These are phyloP conservation scores for Leishmania turanica DNA, from an alignment of 208 protist genomes.

Conservation along the genomic window DNA sequence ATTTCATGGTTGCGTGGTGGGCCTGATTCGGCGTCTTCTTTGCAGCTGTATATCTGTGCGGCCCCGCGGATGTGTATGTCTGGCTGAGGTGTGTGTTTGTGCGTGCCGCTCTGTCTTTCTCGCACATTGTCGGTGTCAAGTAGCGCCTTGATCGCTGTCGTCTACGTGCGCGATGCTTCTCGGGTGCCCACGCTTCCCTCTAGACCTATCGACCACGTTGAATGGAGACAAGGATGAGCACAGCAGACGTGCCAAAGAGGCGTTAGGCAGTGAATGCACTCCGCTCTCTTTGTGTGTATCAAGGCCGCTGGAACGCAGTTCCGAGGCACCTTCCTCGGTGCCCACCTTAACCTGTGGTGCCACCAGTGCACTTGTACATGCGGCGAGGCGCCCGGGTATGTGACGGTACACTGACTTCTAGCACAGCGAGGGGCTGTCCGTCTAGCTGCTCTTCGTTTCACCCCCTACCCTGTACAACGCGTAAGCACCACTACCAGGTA, in stretches of 20 bases:
- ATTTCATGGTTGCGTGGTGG: neutral
- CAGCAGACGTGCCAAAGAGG: neutral
- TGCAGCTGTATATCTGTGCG: neutral
- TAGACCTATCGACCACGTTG: neutral
- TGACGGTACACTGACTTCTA: neutral
- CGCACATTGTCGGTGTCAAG: neutral
- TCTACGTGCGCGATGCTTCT: neutral
- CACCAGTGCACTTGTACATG: neutral
- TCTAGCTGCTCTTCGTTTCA: neutral
- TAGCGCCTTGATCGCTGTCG: neutral
- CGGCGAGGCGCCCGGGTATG: neutral
- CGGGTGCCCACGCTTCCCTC: neutral
- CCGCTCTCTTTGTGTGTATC: neutral
- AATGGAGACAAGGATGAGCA: neutral
- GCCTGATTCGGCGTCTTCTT: neutral
- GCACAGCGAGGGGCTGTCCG: neutral
- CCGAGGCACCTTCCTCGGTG: neutral
- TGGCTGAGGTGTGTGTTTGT: neutral
- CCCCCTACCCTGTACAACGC: neutral
- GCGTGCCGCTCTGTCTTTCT: neutral
- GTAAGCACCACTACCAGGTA: neutral
- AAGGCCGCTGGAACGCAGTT: neutral
- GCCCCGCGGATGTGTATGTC: neutral
- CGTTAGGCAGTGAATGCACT: neutral
- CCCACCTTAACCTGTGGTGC: neutral